Conservation (phyloP, 805 yeast genomes). For the Torulaspora indica region DNA sequence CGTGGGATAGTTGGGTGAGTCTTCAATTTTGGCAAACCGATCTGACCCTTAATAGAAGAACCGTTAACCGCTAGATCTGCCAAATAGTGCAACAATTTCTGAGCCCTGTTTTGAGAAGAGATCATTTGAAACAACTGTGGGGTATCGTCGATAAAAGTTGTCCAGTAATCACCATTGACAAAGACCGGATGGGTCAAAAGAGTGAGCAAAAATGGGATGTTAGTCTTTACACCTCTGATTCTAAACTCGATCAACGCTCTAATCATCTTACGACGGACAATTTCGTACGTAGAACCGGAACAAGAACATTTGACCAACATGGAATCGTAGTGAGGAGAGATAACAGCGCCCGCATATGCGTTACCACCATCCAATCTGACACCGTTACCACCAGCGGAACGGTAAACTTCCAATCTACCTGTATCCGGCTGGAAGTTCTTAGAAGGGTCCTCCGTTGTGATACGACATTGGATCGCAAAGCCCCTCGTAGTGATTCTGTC, state of each 20-base stretch:
- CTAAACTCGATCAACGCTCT: conserved; percentile 95
- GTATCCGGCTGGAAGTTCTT: conserved; percentile 98
- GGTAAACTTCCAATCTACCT: conserved; percentile 94
- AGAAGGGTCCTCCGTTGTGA: conserved; percentile 96
- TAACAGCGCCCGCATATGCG: conserved; percentile 94
- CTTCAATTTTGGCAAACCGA: conserved; percentile 79
- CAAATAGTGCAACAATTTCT: conserved; percentile 81
- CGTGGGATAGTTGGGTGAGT: conserved; percentile 73
- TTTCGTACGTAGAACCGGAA: conserved; percentile 95
- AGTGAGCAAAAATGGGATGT: conserved; percentile 92
- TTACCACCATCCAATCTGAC: conserved; percentile 98
- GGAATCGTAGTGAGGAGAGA: conserved; percentile 95
- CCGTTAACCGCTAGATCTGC: conserved; percentile 96
- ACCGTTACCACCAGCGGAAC: conserved; percentile 99
- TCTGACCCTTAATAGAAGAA: conserved; percentile 90
- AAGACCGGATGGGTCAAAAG: conserved; percentile 86
- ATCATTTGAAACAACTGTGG: conserved; percentile 94
- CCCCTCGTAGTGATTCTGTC: conserved; percentile 95
- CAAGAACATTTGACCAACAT: conserved; percentile 97
- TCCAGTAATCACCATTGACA: conserved; percentile 87
- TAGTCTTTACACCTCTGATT: conserved; percentile 98
- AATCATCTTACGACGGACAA: conserved; percentile 95
- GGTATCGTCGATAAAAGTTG: conserved; percentile 97
- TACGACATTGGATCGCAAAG: conserved; percentile 97
- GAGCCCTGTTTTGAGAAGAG: conserved; percentile 93